Evolutionary conservation across 2,329 filamentous ascomycete genomes (phyloP).

Genomic region (Colletotrichum abscissum): DNA sequence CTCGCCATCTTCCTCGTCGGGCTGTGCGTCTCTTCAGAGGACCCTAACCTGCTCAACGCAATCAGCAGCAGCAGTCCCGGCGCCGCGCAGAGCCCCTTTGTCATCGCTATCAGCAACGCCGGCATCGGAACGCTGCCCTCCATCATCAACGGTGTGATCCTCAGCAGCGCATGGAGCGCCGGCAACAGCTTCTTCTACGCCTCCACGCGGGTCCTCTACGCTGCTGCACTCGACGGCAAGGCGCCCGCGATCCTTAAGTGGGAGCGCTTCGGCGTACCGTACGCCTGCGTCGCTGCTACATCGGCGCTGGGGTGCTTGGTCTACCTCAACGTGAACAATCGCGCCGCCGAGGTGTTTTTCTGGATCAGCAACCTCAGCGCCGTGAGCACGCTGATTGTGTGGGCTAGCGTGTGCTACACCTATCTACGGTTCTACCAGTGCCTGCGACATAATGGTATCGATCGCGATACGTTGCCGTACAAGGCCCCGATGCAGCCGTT

Average conservation of each 20-base stretch:
- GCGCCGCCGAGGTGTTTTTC: conserved; percentile 54
- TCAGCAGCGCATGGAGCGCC: conserved; percentile 77
- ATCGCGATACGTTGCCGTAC: conserved; percentile 73
- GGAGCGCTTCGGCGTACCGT: conserved; percentile 46
- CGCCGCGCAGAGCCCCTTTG: conserved; percentile 26
- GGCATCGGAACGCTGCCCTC: conserved; percentile 75
- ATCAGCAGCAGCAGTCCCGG: conserved; percentile 26
- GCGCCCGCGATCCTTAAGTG: conserved; percentile 69
- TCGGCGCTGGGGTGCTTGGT: conserved; percentile 71
- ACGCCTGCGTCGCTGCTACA: conserved; percentile 47
- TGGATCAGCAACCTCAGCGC: conserved; percentile 69
- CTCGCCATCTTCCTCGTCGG: conserved; percentile 63
- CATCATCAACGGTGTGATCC: conserved; percentile 81
- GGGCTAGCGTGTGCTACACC: conserved; percentile 74
- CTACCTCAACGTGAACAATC: conserved; percentile 70
- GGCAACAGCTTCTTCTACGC: conserved; percentile 74
- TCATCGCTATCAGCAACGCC: conserved; percentile 77
- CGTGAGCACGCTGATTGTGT: conserved; percentile 77
- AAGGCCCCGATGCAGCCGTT: conserved; percentile 75
- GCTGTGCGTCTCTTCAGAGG: conserved; percentile 57
- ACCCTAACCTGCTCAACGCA: conserved; percentile 51
- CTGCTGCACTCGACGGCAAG: conserved; percentile 68
- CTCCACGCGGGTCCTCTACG: conserved; percentile 69
- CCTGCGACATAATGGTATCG: conserved; percentile 72
- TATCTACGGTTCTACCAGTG: conserved; percentile 78